Conservation (phyloP, 2,329 filamentous ascomycete genomes). For the Aspergillus tamarii region DNA sequence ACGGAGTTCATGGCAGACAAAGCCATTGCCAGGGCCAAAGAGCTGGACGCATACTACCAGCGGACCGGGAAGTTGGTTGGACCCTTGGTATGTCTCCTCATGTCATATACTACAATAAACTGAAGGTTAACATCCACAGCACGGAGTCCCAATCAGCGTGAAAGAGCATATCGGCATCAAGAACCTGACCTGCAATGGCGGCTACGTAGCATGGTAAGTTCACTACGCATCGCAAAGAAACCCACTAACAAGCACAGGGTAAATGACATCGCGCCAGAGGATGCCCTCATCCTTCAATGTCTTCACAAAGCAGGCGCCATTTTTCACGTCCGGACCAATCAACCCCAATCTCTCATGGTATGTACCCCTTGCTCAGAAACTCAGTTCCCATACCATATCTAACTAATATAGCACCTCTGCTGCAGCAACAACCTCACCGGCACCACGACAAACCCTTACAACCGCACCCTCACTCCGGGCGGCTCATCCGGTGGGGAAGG, state of each 20-base stretch:
- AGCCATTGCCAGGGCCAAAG: constrained; percentile 37
- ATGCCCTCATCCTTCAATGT: constrained; percentile 37
- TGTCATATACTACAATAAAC: neutral
- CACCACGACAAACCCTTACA: constrained; percentile 45
- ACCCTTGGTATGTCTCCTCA: constrained; percentile 38
- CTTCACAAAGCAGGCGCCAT: constrained; percentile 45
- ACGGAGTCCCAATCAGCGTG: constrained; percentile 59
- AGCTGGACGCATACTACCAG: constrained; percentile 36
- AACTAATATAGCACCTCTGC: constrained; percentile 34
- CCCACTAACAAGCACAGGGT: constrained; percentile 30
- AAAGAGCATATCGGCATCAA: constrained; percentile 67
- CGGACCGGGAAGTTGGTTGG: constrained; percentile 51
- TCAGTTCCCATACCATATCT: neutral
- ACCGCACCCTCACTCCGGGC: constrained; percentile 43
- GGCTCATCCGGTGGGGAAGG: constrained; percentile 52
- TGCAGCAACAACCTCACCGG: constrained; percentile 48
- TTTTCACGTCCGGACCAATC: constrained; percentile 49
- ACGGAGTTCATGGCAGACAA: constrained; percentile 43
- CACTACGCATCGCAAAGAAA: neutral
- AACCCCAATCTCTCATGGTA: constrained; percentile 47
- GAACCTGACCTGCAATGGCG: constrained; percentile 44
- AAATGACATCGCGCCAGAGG: constrained; percentile 38
- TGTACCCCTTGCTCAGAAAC: neutral
- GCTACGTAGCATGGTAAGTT: constrained; percentile 39
- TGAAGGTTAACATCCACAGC: constrained; percentile 25